Evolutionary conservation across 2,329 filamentous ascomycete species (phyloP), one percentile per base, ranked within the genome.

Genomic region (Hypoxylon rubiginosum): DNA sequence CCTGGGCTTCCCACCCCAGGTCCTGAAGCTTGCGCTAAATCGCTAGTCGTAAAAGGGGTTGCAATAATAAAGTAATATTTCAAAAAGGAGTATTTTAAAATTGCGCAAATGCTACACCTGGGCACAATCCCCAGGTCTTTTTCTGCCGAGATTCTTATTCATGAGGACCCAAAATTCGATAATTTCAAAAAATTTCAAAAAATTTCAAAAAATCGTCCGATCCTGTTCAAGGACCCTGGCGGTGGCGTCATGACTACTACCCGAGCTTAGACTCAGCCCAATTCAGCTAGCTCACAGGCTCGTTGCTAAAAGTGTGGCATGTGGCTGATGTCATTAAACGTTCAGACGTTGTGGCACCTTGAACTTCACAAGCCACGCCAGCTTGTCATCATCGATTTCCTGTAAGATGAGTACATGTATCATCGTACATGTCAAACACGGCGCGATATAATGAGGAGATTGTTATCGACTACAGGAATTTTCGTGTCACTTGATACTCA

Each of bases 211-310:
- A 63, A 66, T 69, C 58, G 15, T 66, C 57, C 59, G 66, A 66
- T 69, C 50, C 56, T 11, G 45, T 43, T 53, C 24, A 19, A 43
- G 49, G 54, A 2, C 21, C 60, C 41, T 55, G 53, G 59, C 50
- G 61, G 63, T 69, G 63, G 66, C 66, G 63, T 69, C 63, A 66
- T 69, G 50, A 66, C 32, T 58, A 26, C 66, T 58, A 68, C 65
- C 65, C 54, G 41, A 48, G 46, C 13, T 32, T 39, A 46, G 17
- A 32, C 36, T 52, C 58, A 17, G 21, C 46, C 39, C 39, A 43
- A 50, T 19, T n/a, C 26, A 32, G 26, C 7, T 30, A 28, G 45
- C 21, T 53, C 52, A 45, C 24, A 24, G 21, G 39, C 21, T 24
- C 21, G 4, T n/a, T 13, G 13, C 21, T 46, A 6, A 13, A 13